Conservation (phyloP, 176 grass and related monocot species). For the Lolium multiflorum region DNA sequence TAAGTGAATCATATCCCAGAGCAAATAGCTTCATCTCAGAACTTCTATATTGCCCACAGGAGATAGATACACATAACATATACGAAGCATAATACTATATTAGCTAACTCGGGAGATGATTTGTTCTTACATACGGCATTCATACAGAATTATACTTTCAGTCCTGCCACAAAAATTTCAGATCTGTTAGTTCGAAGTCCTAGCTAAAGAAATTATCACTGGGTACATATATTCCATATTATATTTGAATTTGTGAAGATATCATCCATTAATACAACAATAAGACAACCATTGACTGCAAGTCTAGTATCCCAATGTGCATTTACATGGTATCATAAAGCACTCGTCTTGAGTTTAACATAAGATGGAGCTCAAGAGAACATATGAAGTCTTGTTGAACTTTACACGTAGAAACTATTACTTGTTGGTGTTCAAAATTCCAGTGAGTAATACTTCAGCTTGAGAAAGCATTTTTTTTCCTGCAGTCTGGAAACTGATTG, state of each 20-base stretch:
- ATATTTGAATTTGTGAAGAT: neutral
- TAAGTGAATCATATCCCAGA: neutral
- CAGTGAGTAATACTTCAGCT: too few relatives aligned
- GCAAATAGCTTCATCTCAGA: conserved; percentile 7
- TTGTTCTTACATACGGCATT: neutral
- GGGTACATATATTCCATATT: neutral
- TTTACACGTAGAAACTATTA: neutral
- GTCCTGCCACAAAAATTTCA: neutral
- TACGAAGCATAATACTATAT: neutral
- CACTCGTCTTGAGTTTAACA: neutral
- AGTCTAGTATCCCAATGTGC: neutral
- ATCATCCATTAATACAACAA: neutral
- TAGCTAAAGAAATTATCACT: neutral
- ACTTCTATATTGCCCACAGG: neutral
- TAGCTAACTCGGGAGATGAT: neutral
- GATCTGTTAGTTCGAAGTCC: neutral
- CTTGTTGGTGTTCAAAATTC: too few relatives aligned
- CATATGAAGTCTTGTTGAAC: neutral
- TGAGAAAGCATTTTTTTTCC: too few relatives aligned
- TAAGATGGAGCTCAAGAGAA: neutral
- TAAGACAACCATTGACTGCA: neutral
- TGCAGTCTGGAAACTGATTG: neutral
- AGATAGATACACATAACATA: neutral
- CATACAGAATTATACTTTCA: neutral
- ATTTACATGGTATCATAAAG: neutral